Percentiles rank a stretch among this genome's conserved stretches.
Evolutionary conservation across 2,329 filamentous ascomycete genomes (phyloP).

Genomic region (Beauveria scarabaeidicola): DNA sequence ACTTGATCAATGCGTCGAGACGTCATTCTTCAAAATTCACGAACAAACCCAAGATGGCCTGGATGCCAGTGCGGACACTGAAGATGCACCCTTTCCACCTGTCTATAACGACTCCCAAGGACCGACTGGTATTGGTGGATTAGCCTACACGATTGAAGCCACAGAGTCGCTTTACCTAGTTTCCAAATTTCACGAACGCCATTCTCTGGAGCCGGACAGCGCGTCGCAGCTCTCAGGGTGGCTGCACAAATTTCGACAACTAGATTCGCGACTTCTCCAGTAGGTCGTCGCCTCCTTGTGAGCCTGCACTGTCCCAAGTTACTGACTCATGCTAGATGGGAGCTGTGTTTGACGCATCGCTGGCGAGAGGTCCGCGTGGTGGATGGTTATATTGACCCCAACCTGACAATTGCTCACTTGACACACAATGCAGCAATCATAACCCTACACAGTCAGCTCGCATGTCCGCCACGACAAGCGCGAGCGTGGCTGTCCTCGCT

Average conservation of each 20-base stretch:
- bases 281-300: constrained; percentile 14
- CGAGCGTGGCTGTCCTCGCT: constrained; percentile 21
- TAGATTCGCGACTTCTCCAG: constrained; percentile 34
- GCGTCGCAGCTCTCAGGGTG: constrained; percentile 30
- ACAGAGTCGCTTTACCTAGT: constrained; percentile 34
- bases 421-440: constrained; percentile 35
- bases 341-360: constrained; percentile 34
- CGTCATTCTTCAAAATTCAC: constrained; percentile 14
- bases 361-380: constrained; percentile 33
- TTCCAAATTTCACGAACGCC: constrained; percentile 34
- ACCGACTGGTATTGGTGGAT: constrained; percentile 23
- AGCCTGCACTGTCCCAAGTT: not conserved
- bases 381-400: constrained; percentile 36
- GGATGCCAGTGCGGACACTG: constrained; percentile 18
- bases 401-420: constrained; percentile 33
- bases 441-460: constrained; percentile 32
- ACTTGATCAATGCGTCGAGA: constrained; percentile 24
- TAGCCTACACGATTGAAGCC: constrained; percentile 38
- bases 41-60: constrained; percentile 21
- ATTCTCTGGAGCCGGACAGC: constrained; percentile 28
- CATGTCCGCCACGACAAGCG: constrained; percentile 25
- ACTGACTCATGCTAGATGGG: constrained; percentile 26
- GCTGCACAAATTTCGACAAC: constrained; percentile 36
- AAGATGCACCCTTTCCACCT: constrained; percentile 15
- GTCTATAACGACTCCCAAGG: not conserved